These are phyloP conservation scores for Ganoderma sinense DNA, from an alignment of 1,284 basidiomycete species.

Conservation along the genomic window DNA sequence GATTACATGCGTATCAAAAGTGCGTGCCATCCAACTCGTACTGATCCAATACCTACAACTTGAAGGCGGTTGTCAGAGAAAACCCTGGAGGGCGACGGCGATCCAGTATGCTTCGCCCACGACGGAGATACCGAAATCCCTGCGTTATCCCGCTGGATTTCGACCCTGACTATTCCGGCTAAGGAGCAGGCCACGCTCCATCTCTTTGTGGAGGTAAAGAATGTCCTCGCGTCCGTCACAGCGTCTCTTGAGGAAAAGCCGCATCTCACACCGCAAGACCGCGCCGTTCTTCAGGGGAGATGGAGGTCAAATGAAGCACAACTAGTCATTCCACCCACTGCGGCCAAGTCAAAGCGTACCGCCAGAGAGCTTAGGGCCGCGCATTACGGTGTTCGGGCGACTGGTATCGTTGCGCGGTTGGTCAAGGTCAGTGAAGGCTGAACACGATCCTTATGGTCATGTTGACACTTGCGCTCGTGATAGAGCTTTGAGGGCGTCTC, in stretches of 20 bases:
- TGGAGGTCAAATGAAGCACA: background rate
- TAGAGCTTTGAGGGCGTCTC: background rate
- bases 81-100: background rate
- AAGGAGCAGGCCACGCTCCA: slow-evolving; percentile 4
- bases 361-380: background rate
- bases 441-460: background rate
- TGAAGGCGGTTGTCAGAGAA: too few species aligned
- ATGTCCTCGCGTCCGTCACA: background rate
- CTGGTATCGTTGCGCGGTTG: background rate
- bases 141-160: slow-evolving; percentile 7
- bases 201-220: background rate
- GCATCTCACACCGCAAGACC: slow-evolving; percentile 5
- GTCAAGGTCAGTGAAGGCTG: background rate
- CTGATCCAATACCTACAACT: too few species aligned
- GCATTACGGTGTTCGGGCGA: background rate
- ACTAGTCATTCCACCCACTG: too few species aligned
- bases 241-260: background rate
- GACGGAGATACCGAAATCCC: slow-evolving; percentile 9
- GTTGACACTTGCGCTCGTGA: background rate
- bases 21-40: background rate
- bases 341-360: too few species aligned
- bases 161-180: slow-evolving; percentile 2
- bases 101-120: background rate
- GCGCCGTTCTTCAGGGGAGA: background rate
- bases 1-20: background rate